phyloP scores from a whole-genome alignment of 208 protist genomes.

The Crithidia expoeki region DNA sequence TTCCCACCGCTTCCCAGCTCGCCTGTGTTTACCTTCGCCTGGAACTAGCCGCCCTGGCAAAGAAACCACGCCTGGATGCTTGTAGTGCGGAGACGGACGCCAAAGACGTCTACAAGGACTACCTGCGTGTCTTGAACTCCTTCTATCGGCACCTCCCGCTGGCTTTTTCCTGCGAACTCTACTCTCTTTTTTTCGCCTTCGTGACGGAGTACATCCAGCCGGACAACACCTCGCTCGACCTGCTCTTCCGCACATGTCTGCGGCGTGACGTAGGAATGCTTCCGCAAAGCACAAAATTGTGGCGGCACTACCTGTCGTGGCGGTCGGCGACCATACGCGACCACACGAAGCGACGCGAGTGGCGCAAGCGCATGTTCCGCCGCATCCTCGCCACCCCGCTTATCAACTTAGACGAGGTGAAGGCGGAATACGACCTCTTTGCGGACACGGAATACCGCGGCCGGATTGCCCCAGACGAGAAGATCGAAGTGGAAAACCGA shows the following conservation, averaged over 20 bases:
- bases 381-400: slow-evolving; percentile 78
- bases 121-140: slow-evolving; percentile 71
- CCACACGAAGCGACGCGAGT: slow-evolving; percentile 50
- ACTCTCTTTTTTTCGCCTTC: slow-evolving; percentile 79
- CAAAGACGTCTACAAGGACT: slow-evolving; percentile 58
- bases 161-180: slow-evolving; percentile 71
- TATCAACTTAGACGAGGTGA: slow-evolving; percentile 62
- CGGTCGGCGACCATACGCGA: slow-evolving; percentile 52
- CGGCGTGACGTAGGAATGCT: slow-evolving; percentile 73
- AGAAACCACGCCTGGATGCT: slow-evolving; percentile 43
- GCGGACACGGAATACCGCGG: slow-evolving; percentile 61
- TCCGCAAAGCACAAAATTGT: slow-evolving; percentile 73
- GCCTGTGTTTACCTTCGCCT: slow-evolving; percentile 56
- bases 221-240: slow-evolving; percentile 57
- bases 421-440: slow-evolving; percentile 82
- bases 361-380: slow-evolving; percentile 66
- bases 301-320: slow-evolving; percentile 73
- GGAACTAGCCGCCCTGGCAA: slow-evolving; percentile 62
- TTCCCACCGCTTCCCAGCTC: slow-evolving; percentile 67
- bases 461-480: slow-evolving; percentile 58
- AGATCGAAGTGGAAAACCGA: slow-evolving; percentile 52
- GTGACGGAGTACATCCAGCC: slow-evolving; percentile 61
- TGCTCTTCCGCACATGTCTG: slow-evolving; percentile 64
- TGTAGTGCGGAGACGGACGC: slow-evolving; percentile 68
- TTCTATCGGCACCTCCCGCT: slow-evolving; percentile 86